Evolutionary conservation across 2,329 filamentous ascomycete species (phyloP).

Genomic region (Hypomyces rosellus): DNA sequence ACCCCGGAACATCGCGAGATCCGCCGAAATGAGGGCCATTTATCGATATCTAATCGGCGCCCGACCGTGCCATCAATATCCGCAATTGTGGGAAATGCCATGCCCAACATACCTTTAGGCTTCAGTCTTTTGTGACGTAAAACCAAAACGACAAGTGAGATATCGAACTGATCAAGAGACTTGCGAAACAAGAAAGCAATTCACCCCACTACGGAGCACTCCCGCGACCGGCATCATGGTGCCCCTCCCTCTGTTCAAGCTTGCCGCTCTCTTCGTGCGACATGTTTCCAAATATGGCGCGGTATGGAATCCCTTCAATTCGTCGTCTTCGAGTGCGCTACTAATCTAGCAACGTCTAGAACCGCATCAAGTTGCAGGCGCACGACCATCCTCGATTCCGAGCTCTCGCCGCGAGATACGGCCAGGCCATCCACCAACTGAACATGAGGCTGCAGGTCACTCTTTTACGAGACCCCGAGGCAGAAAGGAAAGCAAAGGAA

Average conservation of each 20-base stretch:
- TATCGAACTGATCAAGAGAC: slow-evolving; percentile 3
- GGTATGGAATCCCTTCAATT: slow-evolving; percentile 37
- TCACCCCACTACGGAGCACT: background rate
- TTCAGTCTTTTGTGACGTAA: too few species aligned
- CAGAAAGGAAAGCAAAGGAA: slow-evolving; percentile 54
- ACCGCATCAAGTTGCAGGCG: slow-evolving; percentile 59
- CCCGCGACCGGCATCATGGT: slow-evolving; percentile 43
- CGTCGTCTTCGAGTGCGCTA: background rate
- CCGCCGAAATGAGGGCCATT: background rate
- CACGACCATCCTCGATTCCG: slow-evolving; percentile 59
- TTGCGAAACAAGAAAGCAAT: background rate
- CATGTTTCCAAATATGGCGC: slow-evolving; percentile 65
- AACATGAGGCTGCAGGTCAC: slow-evolving; percentile 61
- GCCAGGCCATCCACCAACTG: slow-evolving; percentile 58
- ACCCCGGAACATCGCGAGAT: slow-evolving; percentile 12
- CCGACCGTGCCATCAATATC: too few species aligned
- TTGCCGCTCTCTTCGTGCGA: slow-evolving; percentile 56
- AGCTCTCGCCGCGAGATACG: slow-evolving; percentile 53
- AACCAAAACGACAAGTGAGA: background rate
- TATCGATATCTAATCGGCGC: too few species aligned
- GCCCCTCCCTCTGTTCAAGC: slow-evolving; percentile 60
- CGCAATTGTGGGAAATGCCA: too few species aligned
- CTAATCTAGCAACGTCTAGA: slow-evolving; percentile 35
- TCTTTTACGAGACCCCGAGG: slow-evolving; percentile 49
- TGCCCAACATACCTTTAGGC: background rate